phyloP scores from a whole-genome alignment of 345 rosid species.

The Punica granatum region DNA sequence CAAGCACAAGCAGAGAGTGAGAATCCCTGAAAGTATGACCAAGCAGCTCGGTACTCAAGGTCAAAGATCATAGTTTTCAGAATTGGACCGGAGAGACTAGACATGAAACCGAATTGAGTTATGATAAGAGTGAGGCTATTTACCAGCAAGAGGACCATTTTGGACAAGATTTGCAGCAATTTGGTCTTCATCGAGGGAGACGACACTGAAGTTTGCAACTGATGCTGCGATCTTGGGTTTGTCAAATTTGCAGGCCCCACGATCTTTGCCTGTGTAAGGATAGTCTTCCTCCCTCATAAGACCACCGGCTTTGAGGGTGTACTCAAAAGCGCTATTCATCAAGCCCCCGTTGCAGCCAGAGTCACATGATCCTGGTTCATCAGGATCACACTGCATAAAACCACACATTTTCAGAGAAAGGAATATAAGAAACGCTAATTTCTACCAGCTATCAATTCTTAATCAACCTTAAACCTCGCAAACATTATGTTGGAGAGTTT shows the following conservation, averaged over 20 bases:
- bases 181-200: constrained; percentile 80
- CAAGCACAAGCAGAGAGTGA: neutral
- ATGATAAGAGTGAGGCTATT: neutral
- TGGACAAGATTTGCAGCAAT: constrained; percentile 91
- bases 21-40: neutral
- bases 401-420: neutral
- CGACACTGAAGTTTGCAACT: constrained; percentile 82
- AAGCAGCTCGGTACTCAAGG: constrained; percentile 2
- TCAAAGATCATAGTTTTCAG: neutral
- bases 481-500: too few relatives aligned
- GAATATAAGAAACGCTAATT: too few relatives aligned
- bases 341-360: constrained; percentile 90
- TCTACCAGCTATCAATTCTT: too few relatives aligned
- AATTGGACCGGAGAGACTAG: neutral
- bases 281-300: constrained; percentile 88
- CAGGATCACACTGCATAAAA: constrained; percentile 79
- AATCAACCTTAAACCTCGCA: too few relatives aligned
- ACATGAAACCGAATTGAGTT: neutral
- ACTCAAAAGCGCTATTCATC: constrained; percentile 87
- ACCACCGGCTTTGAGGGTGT: constrained; percentile 81
- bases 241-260: constrained; percentile 64
- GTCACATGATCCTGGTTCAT: constrained; percentile 66
- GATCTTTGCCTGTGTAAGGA: constrained; percentile 77
- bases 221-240: constrained; percentile 69
- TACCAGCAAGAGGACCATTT: constrained; percentile 89